Evolutionary conservation across 768 basidiomycete species (phyloP).

Genomic region (Mycena amicta): DNA sequence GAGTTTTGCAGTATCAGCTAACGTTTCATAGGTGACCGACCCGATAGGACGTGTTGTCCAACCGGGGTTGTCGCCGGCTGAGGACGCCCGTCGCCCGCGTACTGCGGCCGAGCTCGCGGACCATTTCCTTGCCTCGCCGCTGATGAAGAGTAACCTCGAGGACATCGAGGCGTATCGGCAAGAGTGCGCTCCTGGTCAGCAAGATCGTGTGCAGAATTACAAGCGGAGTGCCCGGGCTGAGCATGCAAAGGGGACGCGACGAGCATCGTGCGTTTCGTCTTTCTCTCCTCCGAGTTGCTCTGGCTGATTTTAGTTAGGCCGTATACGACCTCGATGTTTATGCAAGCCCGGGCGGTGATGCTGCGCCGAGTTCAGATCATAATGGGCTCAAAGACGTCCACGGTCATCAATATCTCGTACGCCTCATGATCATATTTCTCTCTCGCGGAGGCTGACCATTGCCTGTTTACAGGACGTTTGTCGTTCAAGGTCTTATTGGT

Average conservation of each 20-base stretch:
- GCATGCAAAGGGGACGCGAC: slow-evolving; percentile 49
- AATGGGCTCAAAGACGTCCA: slow-evolving; percentile 32
- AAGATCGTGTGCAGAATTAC: slow-evolving; percentile 46
- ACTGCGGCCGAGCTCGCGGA: slow-evolving; percentile 61
- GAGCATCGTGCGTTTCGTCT: slow-evolving; percentile 32
- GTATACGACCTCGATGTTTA: slow-evolving; percentile 38
- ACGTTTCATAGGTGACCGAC: slow-evolving; percentile 45
- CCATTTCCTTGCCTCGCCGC: slow-evolving; percentile 43
- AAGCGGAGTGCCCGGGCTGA: slow-evolving; percentile 58
- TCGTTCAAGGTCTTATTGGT: slow-evolving; percentile 48
- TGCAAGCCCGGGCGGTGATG: slow-evolving; percentile 44
- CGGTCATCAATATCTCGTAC: slow-evolving; percentile 34
- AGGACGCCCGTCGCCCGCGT: slow-evolving; percentile 38
- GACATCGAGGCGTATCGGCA: slow-evolving; percentile 50
- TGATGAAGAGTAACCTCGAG: slow-evolving; percentile 43
- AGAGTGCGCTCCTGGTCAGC: slow-evolving; percentile 44
- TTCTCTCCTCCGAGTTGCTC: neutral
- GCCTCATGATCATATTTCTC: neutral
- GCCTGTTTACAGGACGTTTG: slow-evolving; percentile 46
- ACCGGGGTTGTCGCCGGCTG: slow-evolving; percentile 38
- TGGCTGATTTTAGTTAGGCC: slow-evolving; percentile 27
- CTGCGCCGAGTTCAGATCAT: slow-evolving; percentile 42
- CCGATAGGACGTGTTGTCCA: slow-evolving; percentile 57
- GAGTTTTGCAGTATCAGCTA: neutral
- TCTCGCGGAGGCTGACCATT: neutral